Conservation (phyloP, 225 moss, liverwort and hornwort genomes). For the Pseudisothecium myosuroides region DNA sequence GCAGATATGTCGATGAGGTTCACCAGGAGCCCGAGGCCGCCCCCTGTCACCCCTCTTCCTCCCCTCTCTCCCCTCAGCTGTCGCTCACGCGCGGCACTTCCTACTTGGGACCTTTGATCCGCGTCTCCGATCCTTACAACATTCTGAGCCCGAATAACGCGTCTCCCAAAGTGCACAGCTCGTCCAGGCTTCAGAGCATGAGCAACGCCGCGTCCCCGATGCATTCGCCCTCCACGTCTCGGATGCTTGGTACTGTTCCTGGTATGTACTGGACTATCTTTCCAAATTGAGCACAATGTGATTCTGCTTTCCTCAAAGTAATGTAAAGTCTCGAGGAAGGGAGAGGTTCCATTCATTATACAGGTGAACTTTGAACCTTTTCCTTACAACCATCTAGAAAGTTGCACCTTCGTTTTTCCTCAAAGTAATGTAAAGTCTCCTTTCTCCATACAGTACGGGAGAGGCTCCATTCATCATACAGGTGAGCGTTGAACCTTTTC, state of each 20-base stretch:
- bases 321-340: background rate
- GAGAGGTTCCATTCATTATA: background rate
- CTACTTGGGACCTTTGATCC: conserved; percentile 50
- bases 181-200: conserved; percentile 37
- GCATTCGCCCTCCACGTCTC: background rate
- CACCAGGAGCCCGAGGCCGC: conserved; percentile 59
- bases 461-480: background rate
- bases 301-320: background rate
- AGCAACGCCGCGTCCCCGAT: conserved; percentile 22
- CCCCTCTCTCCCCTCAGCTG: conserved; percentile 57
- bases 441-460: background rate
- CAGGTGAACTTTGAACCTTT: background rate
- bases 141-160: conserved; percentile 37
- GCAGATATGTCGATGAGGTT: conserved; percentile 22
- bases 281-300: background rate
- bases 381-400: background rate
- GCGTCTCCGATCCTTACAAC: conserved; percentile 63
- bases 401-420: background rate
- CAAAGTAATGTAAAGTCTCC: background rate
- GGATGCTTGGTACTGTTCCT: background rate
- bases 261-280: background rate
- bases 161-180: conserved; percentile 30
- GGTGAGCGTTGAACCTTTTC: background rate
- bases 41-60: conserved; percentile 49
- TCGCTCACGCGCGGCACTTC: conserved; percentile 37